A percentile compares a stretch with the other conserved stretches of the same genome.
phyloP scores from a whole-genome alignment of 345 rosid genomes.

The Tarenaya hassleriana region DNA sequence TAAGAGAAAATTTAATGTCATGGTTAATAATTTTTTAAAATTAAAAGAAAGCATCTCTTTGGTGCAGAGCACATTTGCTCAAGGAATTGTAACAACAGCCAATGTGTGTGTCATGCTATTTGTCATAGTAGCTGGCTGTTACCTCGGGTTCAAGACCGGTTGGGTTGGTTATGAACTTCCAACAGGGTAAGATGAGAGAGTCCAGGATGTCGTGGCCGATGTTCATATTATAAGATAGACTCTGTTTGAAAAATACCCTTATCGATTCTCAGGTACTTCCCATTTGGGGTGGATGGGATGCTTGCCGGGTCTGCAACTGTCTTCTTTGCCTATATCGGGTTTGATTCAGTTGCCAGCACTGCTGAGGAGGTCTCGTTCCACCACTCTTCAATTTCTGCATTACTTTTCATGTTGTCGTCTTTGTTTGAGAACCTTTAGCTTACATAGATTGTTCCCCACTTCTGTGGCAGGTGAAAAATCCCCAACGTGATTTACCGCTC shows the following conservation, averaged over 20 bases:
- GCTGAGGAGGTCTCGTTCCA: slow-evolving; percentile 78
- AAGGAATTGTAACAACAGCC: slow-evolving; percentile 65
- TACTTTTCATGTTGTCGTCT: slow-evolving; percentile 50
- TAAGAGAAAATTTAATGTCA: no score
- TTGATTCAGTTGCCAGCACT: slow-evolving; percentile 96
- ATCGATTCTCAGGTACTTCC: slow-evolving; percentile 48
- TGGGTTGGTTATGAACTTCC: slow-evolving; percentile 92
- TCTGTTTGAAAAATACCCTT: slow-evolving; percentile 27
- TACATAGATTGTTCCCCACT: slow-evolving; percentile 20
- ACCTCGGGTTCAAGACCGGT: slow-evolving; percentile 84
- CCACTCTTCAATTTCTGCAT: slow-evolving; percentile 9
- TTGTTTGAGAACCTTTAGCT: slow-evolving; percentile 1
- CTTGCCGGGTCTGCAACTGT: slow-evolving; percentile 97
- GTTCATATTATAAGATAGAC: slow-evolving; percentile 22
- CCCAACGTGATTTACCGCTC: slow-evolving; percentile 90
- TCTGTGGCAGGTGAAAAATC: slow-evolving; percentile 76
- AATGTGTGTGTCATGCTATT: slow-evolving; percentile 80
- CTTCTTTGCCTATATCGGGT: slow-evolving; percentile 91
- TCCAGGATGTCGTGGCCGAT: not conserved
- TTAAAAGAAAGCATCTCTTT: not conserved
- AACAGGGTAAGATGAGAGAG: slow-evolving; percentile 60
- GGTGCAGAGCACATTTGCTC: slow-evolving; percentile 83
- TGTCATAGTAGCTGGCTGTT: slow-evolving; percentile 77
- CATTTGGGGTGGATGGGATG: slow-evolving; percentile 94
- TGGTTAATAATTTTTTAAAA: slow-evolving; percentile 1